Conservation (phyloP, 306 rosid species). For the Begonia fuchsioides region DNA sequence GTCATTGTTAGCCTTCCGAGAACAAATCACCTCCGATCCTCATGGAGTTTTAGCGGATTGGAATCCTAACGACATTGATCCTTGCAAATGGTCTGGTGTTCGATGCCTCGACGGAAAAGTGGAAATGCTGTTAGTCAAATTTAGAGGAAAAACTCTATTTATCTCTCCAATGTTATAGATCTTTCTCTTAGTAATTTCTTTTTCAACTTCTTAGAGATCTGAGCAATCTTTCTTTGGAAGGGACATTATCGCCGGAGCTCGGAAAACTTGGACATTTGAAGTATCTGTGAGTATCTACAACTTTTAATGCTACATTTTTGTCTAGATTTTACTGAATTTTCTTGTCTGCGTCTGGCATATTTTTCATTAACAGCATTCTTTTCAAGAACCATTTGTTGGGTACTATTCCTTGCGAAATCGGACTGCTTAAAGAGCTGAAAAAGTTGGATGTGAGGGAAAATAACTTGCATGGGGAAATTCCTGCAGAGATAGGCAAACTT, state of each 20-base stretch:
- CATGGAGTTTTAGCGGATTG: constrained; percentile 46
- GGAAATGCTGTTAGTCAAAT: constrained; percentile 46
- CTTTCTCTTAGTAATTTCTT: neutral
- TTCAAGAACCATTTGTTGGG: constrained; percentile 60
- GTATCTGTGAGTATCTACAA: constrained; percentile 40
- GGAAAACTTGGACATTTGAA: constrained; percentile 49
- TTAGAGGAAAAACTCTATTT: neutral
- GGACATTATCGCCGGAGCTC: constrained; percentile 75
- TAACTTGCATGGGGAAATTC: constrained; percentile 49
- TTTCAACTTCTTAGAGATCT: constrained; percentile 42
- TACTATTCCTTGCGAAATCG: constrained; percentile 65
- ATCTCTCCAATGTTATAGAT: neutral
- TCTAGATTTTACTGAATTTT: neutral
- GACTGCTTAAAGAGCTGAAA: constrained; percentile 42
- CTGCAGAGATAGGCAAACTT: constrained; percentile 42
- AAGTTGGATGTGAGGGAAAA: constrained; percentile 77
- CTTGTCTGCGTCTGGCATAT: constrained; percentile 4
- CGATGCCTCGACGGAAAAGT: constrained; percentile 44
- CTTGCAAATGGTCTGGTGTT: constrained; percentile 74
- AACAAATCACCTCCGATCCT: constrained; percentile 50
- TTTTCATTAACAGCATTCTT: constrained; percentile 40
- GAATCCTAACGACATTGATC: constrained; percentile 44
- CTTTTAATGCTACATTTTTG: neutral
- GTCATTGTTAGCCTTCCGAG: constrained; percentile 44
- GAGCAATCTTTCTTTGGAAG: constrained; percentile 49